Evolutionary conservation across 805 yeast genomes (phyloP).

Genomic region (Schizosaccharomyces osmophilus): DNA sequence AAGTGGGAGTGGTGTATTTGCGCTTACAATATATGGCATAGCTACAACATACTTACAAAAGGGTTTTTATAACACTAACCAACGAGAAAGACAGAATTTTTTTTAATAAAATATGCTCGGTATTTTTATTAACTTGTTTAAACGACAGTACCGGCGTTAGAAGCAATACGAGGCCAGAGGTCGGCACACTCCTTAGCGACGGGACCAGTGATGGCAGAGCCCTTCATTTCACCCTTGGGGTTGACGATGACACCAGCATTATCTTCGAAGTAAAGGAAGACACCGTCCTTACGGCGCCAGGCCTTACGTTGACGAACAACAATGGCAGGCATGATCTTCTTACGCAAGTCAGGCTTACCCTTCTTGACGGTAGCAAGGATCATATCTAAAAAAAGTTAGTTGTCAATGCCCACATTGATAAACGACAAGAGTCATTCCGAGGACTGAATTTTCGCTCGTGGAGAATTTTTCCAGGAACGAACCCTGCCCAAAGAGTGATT

Average conservation of each 20-base stretch:
- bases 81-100: too few species aligned
- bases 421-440: conserved; percentile 6
- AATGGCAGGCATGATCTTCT: conserved; percentile 99
- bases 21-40: too few species aligned
- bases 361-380: conserved; percentile 83
- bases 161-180: conserved; percentile 99
- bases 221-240: conserved; percentile 99
- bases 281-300: conserved; percentile 99
- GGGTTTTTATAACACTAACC: too few species aligned
- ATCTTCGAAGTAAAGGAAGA: conserved; percentile 97
- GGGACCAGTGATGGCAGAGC: conserved; percentile 99
- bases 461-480: neutral
- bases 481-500: neutral
- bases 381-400: conserved; percentile 9
- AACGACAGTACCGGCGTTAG: conserved; percentile 99
- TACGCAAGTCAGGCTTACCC: conserved; percentile 99
- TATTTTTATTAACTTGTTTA: conserved; percentile 18
- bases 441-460: neutral
- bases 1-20: too few species aligned
- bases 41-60: too few species aligned
- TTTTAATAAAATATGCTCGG: too few species aligned
- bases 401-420: too few species aligned
- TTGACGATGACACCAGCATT: conserved; percentile 99
- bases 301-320: conserved; percentile 98
- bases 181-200: conserved; percentile 99